Conservation (phyloP, 2,329 filamentous ascomycete species). For the Ophiostoma populinum region DNA sequence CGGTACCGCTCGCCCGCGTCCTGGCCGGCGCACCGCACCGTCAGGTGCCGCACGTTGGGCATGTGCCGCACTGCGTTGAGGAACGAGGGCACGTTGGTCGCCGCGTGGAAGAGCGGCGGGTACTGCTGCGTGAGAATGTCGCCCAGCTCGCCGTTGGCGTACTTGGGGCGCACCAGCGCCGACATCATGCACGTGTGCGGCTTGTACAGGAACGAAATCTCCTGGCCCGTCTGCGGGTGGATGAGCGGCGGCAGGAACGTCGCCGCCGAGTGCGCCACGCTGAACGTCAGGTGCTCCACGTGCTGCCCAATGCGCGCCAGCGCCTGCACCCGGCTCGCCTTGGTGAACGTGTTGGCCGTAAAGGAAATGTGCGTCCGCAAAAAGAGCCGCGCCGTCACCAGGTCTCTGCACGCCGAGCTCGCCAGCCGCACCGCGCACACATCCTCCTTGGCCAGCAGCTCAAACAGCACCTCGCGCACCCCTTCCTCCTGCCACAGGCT, state of each 20-base stretch:
- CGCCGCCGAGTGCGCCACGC: slow-evolving; percentile 55
- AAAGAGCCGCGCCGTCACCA: slow-evolving; percentile 54
- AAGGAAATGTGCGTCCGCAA: slow-evolving; percentile 52
- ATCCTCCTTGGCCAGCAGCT: slow-evolving; percentile 30
- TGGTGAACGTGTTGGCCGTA: slow-evolving; percentile 58
- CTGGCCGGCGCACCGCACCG: slow-evolving; percentile 60
- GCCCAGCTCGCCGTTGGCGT: slow-evolving; percentile 61
- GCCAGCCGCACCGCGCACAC: slow-evolving; percentile 45
- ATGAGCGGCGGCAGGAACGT: slow-evolving; percentile 76
- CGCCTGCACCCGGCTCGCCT: slow-evolving; percentile 53
- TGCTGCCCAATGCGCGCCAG: slow-evolving; percentile 63
- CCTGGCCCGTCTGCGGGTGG: slow-evolving; percentile 57
- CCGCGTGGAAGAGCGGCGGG: slow-evolving; percentile 74
- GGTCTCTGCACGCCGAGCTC: slow-evolving; percentile 52
- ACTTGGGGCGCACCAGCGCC: slow-evolving; percentile 51
- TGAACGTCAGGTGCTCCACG: slow-evolving; percentile 62
- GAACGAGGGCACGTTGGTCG: slow-evolving; percentile 75
- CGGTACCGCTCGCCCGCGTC: slow-evolving; percentile 52
- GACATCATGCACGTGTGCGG: slow-evolving; percentile 52
- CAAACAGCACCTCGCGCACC: slow-evolving; percentile 33
- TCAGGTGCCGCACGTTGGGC: slow-evolving; percentile 54
- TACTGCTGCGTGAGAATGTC: slow-evolving; percentile 76
- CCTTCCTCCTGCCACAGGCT: slow-evolving; percentile 35
- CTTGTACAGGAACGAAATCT: slow-evolving; percentile 67
- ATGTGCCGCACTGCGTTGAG: slow-evolving; percentile 55